Evolutionary conservation across 257 asterid genomes (phyloP).

Genomic region (Parsonsia alboflavescens): DNA sequence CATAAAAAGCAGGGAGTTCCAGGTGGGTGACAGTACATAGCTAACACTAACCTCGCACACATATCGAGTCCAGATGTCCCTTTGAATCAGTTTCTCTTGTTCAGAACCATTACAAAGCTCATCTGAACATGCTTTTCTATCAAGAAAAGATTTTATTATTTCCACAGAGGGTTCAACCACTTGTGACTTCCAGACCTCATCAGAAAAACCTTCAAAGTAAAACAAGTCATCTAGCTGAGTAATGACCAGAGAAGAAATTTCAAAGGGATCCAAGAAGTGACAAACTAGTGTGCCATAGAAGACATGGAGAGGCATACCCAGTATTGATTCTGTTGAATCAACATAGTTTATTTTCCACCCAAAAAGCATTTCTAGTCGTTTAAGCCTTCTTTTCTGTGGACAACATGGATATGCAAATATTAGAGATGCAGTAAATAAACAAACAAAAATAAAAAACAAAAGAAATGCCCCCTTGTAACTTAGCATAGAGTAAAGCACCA

Average conservation of each 20-base stretch:
- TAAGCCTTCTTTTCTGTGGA: slow-evolving; percentile 69
- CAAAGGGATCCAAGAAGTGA: background rate
- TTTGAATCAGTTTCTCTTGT: slow-evolving; percentile 30
- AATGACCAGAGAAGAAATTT: background rate
- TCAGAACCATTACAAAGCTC: slow-evolving; percentile 15
- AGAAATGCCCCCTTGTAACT: background rate
- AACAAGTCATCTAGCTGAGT: slow-evolving; percentile 7
- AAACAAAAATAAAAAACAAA: background rate
- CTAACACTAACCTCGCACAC: slow-evolving; percentile 50
- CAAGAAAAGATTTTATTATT: slow-evolving; percentile 55
- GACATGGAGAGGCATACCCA: slow-evolving; percentile 32
- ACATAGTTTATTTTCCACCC: slow-evolving; percentile 74
- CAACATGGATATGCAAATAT: slow-evolving; percentile 5
- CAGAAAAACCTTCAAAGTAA: slow-evolving; percentile 34
- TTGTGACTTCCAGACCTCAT: slow-evolving; percentile 52
- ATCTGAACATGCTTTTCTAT: slow-evolving; percentile 19
- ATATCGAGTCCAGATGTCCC: slow-evolving; percentile 74
- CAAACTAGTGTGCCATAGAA: background rate
- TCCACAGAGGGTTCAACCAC: slow-evolving; percentile 57
- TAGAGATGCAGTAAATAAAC: background rate
- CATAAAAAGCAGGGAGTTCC: background rate
- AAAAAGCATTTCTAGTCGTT: slow-evolving; percentile 59
- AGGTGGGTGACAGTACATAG: background rate
- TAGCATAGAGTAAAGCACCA: background rate
- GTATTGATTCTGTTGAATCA: slow-evolving; percentile 61